Percentiles rank a stretch among this genome's conserved stretches.
phyloP scores from a whole-genome alignment of 495 filamentous ascomycete species.

The Penicillium paxilli region DNA sequence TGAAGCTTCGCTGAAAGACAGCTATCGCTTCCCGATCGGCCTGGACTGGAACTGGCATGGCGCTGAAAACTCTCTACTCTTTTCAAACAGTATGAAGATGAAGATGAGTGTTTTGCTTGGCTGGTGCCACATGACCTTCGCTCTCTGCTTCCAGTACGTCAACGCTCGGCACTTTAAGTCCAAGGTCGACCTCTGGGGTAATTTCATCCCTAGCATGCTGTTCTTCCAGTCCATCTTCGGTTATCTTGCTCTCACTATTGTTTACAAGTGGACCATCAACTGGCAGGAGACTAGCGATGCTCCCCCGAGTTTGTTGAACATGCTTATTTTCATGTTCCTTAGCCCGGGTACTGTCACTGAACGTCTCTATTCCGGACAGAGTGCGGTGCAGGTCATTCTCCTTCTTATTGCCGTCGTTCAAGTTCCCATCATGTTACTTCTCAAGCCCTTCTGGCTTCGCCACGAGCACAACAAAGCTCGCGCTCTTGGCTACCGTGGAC shows the following conservation, averaged over 20 bases:
- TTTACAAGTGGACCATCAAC: slow-evolving; percentile 96
- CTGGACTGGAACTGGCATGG: slow-evolving; percentile 97
- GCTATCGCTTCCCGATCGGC: slow-evolving; percentile 90
- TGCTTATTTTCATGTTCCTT: slow-evolving; percentile 99
- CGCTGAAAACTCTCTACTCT: slow-evolving; percentile 89
- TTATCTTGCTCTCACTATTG: slow-evolving; percentile 87
- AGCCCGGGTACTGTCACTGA: slow-evolving; percentile 74
- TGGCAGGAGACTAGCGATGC: slow-evolving; percentile 66
- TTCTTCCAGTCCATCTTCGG: slow-evolving; percentile 99
- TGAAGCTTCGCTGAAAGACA: slow-evolving; percentile 61
- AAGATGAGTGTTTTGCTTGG: slow-evolving; percentile 96
- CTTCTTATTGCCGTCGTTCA: slow-evolving; percentile 82
- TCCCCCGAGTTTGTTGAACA: slow-evolving; percentile 90
- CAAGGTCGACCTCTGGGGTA: slow-evolving; percentile 92
- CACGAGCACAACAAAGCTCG: slow-evolving; percentile 89
- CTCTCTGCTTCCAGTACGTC: slow-evolving; percentile 86
- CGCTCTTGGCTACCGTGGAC: slow-evolving; percentile 84
- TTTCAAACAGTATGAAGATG: slow-evolving; percentile 99
- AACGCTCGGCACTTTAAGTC: slow-evolving; percentile 94
- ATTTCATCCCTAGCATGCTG: slow-evolving; percentile 96
- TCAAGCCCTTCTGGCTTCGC: slow-evolving; percentile 93
- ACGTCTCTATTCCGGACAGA: slow-evolving; percentile 76
- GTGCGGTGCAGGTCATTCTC: slow-evolving; percentile 69
- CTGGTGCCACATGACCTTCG: slow-evolving; percentile 98
- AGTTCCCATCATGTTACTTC: slow-evolving; percentile 87